Evolutionary conservation across 495 filamentous ascomycete genomes (phyloP).

Genomic region (Annulohypoxylon moriforme): DNA sequence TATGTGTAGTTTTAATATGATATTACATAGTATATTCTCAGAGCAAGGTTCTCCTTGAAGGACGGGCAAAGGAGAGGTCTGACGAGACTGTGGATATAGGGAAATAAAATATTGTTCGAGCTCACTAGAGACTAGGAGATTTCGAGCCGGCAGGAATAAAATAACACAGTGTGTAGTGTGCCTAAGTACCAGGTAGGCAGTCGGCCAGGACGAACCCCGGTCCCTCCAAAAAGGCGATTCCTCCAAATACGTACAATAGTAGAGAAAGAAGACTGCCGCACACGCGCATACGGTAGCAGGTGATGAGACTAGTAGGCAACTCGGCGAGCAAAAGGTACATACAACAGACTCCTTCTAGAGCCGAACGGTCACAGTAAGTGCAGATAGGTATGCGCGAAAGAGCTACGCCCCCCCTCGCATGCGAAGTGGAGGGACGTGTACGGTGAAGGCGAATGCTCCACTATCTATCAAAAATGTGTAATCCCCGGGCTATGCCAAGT

Average conservation of each 20-base stretch:
- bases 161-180: conserved; percentile 33
- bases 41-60: conserved; percentile 1
- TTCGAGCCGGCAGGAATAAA: conserved; percentile 25
- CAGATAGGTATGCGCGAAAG: conserved; percentile 48
- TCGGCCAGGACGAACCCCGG: conserved; percentile 16
- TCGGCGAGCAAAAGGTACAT: conserved; percentile 10
- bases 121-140: conserved; percentile 19
- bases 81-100: not conserved
- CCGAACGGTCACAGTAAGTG: conserved; percentile 47
- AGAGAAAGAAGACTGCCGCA: conserved; percentile 28
- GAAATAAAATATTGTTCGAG: not conserved
- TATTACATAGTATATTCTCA: not conserved
- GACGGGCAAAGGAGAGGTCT: conserved; percentile 4
- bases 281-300: conserved; percentile 33
- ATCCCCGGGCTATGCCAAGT: conserved; percentile 42
- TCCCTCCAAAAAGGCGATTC: conserved; percentile 11
- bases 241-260: conserved; percentile 18
- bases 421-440: conserved; percentile 45
- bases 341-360: conserved; percentile 29
- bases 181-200: not conserved
- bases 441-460: conserved; percentile 43
- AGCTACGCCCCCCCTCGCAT: conserved; percentile 45
- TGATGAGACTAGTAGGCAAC: conserved; percentile 29
- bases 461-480: conserved; percentile 46
- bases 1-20: conserved; percentile 16